These are phyloP conservation scores for Furcasterigmium furcatum DNA, from an alignment of 2,329 filamentous ascomycete species.

Conservation along the genomic window DNA sequence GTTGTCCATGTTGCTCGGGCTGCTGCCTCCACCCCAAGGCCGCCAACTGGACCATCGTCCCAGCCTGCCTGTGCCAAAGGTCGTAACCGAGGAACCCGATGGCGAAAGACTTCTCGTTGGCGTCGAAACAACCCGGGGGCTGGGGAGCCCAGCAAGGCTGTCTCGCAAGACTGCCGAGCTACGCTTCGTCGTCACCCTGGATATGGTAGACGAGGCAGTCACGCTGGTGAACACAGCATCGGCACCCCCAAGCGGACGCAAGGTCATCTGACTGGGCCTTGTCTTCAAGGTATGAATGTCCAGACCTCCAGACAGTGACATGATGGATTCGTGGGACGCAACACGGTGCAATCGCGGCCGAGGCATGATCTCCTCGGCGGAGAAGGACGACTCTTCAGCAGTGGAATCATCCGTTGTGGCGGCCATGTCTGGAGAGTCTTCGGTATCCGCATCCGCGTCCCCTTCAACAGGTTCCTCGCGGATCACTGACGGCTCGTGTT, in stretches of 20 bases:
- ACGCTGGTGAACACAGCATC: constrained; percentile 58
- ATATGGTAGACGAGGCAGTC: constrained; percentile 56
- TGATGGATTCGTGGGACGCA: constrained; percentile 81
- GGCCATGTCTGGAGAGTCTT: constrained; percentile 20
- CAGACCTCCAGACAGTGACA: constrained; percentile 82
- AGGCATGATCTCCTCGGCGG: constrained; percentile 30
- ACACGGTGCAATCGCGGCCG: constrained; percentile 57
- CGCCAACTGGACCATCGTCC: constrained; percentile 47
- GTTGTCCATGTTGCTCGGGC: constrained; percentile 2
- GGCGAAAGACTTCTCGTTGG: constrained; percentile 21
- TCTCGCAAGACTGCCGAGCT: constrained; percentile 59
- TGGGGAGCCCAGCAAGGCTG: constrained; percentile 38
- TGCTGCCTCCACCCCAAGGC: constrained; percentile 33
- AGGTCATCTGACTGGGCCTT: constrained; percentile 71
- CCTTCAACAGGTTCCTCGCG: constrained; percentile 25
- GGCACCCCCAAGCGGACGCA: constrained; percentile 48
- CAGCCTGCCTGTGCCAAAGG: constrained; percentile 22
- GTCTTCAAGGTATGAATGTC: constrained; percentile 82
- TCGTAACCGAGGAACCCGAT: constrained; percentile 19
- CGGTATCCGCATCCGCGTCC: constrained; percentile 32
- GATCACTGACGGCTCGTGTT: neutral
- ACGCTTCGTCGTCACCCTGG: constrained; percentile 36
- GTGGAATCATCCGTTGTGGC: constrained; percentile 31
- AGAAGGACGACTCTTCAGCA: constrained; percentile 23
- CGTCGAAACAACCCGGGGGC: constrained; percentile 25